Evolutionary conservation across 768 basidiomycete species (phyloP), one percentile per base, ranked within the genome.

Genomic region (Suillus fuscotomentosus): DNA sequence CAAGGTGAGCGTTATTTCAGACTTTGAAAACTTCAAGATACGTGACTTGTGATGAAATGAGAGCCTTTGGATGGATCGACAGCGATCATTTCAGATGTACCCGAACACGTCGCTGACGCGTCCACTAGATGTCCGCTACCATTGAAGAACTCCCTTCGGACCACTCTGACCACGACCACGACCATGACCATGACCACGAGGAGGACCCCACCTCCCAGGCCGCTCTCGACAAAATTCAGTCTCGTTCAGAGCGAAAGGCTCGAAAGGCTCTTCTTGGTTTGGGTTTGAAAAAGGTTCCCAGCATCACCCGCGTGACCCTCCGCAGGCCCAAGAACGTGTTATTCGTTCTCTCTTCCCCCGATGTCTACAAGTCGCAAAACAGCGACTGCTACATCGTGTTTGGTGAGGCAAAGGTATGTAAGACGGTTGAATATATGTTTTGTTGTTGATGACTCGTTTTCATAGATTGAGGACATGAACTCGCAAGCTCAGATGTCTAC

Each of bases 311-410:
- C 63, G 97, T 99, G 61, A 97, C 95, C 63, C 84, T 99, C 72
- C 84, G 95, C 75, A 86, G 96, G 77, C 93, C 97, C 57, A 98
- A 98, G 82, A 95, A 95, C 75, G 95, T 97, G 67, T 87, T 99
- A 67, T 92, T 98, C 75, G 96, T 98, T 65, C 85, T 99, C 71
- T 88, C 93, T 61, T 82, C 89, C 60, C 97, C 97, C 43, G 97
- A 99, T 68, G 97, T 99, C 61, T 99, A 92, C 89, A 98, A 98
- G 84, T 95, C 93, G 59, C 89, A 91, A 50, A 95, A 94, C 81
- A 95, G 94, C 75, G 97, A 99, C 80, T 94, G 92, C 79, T 98
- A 99, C 84, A 94, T 99, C 75, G 95, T 99, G 68, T 99, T 99
- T 72, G 97, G 97, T 68, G 97, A 99, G 83, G 96, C 93, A 62